Base-by-base conservation (phyloP, 139 green algal species). In the Ettlia oleoabundans region DNA sequence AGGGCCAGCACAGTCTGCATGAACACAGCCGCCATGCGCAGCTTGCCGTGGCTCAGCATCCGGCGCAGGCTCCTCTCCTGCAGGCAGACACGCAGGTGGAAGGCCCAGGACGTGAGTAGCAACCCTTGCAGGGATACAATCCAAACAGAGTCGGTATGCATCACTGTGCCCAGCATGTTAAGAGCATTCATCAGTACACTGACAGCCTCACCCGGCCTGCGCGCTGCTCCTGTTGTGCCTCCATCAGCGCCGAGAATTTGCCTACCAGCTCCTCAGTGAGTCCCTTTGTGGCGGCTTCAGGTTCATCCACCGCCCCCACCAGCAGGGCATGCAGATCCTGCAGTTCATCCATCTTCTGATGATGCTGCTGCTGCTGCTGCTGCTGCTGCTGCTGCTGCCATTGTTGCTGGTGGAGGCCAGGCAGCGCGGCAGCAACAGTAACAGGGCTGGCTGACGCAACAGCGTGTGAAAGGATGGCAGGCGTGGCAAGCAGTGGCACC, bases 61-160 rank as follows among this genome's bases (percentile, higher is more conserved):
- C 18, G 38, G 33, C 64, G 64, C 64, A 71, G 65, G 65, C 37
- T 35, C 37, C 22, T 37, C 65, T 73, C 65, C 65, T 73, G 65
- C 65, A 52, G 37, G 19, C 15, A 52, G 37, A 15, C 5, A 22
- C n/a, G 3, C 15, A n/a, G 64, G 33, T 35, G 28, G 64, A 26
- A 9, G 30, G 1, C 9, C 4, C 19, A 64, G 53, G n/a, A n/a
- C n/a, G n/a, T n/a, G n/a, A n/a, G n/a, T n/a, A n/a, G n/a, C n/a
- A n/a, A n/a, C n/a, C n/a, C n/a, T n/a, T n/a, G n/a, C n/a, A n/a
- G n/a, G n/a, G n/a, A n/a, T n/a, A n/a, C n/a, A n/a, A n/a, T n/a
- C n/a, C n/a, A n/a, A n/a, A n/a, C n/a, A n/a, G n/a, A n/a, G n/a
- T n/a, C n/a, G n/a, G n/a, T n/a, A n/a, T n/a, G n/a, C n/a, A n/a